phyloP scores from a whole-genome alignment of 2,329 filamentous ascomycete species.

The Beauveria australis region DNA sequence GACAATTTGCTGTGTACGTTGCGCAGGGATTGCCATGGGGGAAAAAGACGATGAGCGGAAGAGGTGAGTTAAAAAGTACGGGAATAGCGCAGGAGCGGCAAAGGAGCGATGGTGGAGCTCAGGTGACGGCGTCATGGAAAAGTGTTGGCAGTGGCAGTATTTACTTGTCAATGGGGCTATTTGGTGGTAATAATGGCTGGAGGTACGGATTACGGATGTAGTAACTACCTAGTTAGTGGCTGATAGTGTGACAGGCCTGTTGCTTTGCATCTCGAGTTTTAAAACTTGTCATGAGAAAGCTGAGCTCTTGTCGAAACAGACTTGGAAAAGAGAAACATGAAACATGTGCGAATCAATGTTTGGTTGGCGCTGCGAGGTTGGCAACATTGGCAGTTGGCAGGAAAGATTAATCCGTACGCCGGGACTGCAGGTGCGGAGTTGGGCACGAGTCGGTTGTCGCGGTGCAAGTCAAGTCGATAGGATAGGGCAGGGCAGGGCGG shows the following conservation, averaged over 20 bases:
- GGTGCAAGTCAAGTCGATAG: neutral
- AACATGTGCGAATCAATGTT: too few relatives aligned
- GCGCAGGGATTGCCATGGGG: constrained; percentile 12
- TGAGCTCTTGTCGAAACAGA: too few relatives aligned
- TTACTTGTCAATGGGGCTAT: too few relatives aligned
- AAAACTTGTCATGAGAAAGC: too few relatives aligned
- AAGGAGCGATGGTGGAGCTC: neutral
- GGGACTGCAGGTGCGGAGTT: neutral
- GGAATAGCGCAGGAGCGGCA: neutral
- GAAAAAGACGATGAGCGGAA: neutral
- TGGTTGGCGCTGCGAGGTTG: neutral
- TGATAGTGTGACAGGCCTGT: too few relatives aligned
- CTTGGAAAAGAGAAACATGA: too few relatives aligned
- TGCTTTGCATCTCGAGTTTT: too few relatives aligned
- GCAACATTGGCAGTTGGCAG: neutral
- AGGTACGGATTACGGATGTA: too few relatives aligned
- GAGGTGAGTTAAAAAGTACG: neutral
- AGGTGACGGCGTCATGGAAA: constrained; percentile 2
- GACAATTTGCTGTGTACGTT: constrained; percentile 21
- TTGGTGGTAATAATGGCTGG: too few relatives aligned
- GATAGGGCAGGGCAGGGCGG: neutral
- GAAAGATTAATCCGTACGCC: neutral
- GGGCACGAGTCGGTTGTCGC: constrained; percentile 2
- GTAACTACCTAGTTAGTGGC: too few relatives aligned
- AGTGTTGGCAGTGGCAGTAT: neutral